These are phyloP conservation scores for Trichophaea hybrida DNA, from an alignment of 2,329 filamentous ascomycete species.

Conservation along the genomic window DNA sequence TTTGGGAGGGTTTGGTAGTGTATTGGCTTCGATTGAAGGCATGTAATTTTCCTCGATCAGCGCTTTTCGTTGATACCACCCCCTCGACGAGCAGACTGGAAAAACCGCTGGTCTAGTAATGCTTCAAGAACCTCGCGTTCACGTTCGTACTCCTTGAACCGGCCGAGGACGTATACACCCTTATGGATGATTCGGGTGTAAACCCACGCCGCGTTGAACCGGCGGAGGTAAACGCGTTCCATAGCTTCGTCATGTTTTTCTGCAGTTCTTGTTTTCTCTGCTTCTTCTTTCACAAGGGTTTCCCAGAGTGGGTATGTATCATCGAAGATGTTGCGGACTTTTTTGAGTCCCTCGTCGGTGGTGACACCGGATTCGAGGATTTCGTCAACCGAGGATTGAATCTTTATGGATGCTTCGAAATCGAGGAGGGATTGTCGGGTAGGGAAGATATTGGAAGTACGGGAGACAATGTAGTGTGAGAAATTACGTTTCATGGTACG, in stretches of 20 bases:
- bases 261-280: conserved; percentile 60
- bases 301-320: conserved; percentile 71
- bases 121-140: conserved; percentile 64
- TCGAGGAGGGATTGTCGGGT: conserved; percentile 64
- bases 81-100: conserved; percentile 74
- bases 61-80: conserved; percentile 93
- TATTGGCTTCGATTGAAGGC: conserved; percentile 43
- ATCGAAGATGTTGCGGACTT: conserved; percentile 58
- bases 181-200: conserved; percentile 92
- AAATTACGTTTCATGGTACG: conserved; percentile 81
- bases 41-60: conserved; percentile 93
- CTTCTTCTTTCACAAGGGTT: conserved; percentile 48
- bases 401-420: conserved; percentile 73
- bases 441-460: conserved; percentile 76
- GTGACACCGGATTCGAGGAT: conserved; percentile 65
- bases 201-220: conserved; percentile 81
- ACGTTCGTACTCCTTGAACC: conserved; percentile 62
- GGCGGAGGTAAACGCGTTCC: conserved; percentile 75
- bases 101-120: conserved; percentile 65
- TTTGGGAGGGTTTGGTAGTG: conserved; percentile 30
- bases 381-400: conserved; percentile 71
- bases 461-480: conserved; percentile 75
- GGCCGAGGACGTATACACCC: conserved; percentile 60
- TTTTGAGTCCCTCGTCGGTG: conserved; percentile 48
- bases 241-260: conserved; percentile 37